These are phyloP conservation scores for Lotmaria passim DNA, from an alignment of 208 protist species.

Conservation along the genomic window DNA sequence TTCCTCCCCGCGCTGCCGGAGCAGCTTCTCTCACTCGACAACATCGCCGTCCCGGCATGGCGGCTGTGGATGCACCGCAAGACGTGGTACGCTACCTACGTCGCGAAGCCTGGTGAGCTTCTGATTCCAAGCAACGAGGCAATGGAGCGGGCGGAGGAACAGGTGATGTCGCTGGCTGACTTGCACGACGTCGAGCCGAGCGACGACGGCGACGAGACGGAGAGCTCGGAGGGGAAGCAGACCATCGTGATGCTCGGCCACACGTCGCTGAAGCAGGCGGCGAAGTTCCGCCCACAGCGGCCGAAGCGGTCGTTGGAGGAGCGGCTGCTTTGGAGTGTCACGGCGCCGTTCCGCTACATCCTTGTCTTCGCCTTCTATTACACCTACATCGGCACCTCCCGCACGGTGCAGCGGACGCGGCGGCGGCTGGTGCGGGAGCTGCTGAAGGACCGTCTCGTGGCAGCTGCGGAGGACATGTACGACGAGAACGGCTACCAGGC, in stretches of 20 bases:
- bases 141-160: conserved; percentile 46
- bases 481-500: conserved; percentile 28
- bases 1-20: conserved; percentile 68
- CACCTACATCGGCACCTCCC: conserved; percentile 53
- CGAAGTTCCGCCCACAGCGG: conserved; percentile 49
- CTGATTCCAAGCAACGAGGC: conserved; percentile 55
- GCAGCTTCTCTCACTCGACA: conserved; percentile 49
- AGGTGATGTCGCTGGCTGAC: conserved; percentile 29
- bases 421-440: conserved; percentile 47
- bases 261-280: conserved; percentile 43
- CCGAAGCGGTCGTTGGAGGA: conserved; percentile 39
- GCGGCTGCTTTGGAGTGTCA: conserved; percentile 36
- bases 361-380: conserved; percentile 48
- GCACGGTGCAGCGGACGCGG: conserved; percentile 45
- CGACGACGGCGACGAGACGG: conserved; percentile 43
- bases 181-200: conserved; percentile 19
- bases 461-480: conserved; percentile 26
- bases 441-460: conserved; percentile 48
- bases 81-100: conserved; percentile 44
- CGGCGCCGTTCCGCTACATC: conserved; percentile 38
- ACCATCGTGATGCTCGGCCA: conserved; percentile 54
- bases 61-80: conserved; percentile 62
- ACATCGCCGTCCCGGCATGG: conserved; percentile 53
- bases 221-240: conserved; percentile 54
- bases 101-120: conserved; percentile 42